Evolutionary conservation across 805 yeast genomes (phyloP), one percentile per base, ranked within the genome.

Genomic region (Saturnispora silvae): DNA sequence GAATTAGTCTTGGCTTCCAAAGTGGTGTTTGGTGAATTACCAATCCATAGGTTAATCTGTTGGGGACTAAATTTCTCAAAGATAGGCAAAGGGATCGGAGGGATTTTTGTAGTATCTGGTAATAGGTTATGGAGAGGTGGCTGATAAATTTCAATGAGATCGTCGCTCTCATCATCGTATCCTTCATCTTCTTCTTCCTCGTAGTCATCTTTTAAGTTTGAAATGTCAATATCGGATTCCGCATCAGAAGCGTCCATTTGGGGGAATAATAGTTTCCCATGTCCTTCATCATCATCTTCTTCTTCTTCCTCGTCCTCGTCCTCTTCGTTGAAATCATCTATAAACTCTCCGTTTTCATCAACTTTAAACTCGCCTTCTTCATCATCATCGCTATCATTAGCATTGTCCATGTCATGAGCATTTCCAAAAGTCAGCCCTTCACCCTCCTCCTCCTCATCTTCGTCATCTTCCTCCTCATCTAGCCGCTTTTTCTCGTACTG

Each of bases 31-130:
- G 33, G 33, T 6, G 45, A 42, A 25, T 40, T 41, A 4, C 87
- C 87, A 59, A 78, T 65, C 89, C 89, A 81, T 5, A 81, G 55
- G 49, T 81, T 81, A 24, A 81, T 73, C 50, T 81, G 87, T 52
- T 81, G 87, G 1, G 86, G 75, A 1, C 70, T 54, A 10, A 78
- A 52, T 2, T 48, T 52, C 7, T 40, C 32, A 3, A 35, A 28
- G 8, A 40, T 27, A 4, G 30, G 22, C 6, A 35, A 28, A 5
- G 46, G 38, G 15, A 33, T 37, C 55, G 47, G 38, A 75, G 53
- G n/a, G 67, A 52, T 1, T 41, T 44, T 0, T 75, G 78, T 11
- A 52, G 50, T 14, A 13, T 33, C 25, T 10, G 37, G 1, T 59
- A 48, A 23, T 35, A 71, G 53, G 24, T 61, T 61, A 1, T 77